Percentiles rank a stretch among this genome's conserved stretches.
phyloP scores from a whole-genome alignment of 371 early-diverging fungal species.

The Mucor mucedo region DNA sequence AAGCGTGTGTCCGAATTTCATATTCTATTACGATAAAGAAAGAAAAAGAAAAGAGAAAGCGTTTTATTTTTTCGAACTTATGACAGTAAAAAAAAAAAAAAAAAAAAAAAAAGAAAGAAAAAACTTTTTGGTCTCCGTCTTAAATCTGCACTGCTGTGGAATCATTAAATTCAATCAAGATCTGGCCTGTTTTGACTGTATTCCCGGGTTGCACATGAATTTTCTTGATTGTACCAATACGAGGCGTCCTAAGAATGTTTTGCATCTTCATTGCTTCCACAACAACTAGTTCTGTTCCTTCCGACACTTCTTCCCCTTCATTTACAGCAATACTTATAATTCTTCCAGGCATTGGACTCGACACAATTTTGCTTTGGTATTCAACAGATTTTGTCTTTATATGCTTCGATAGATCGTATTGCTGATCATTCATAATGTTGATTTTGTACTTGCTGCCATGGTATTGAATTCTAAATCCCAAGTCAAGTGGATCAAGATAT shows the following conservation, averaged over 20 bases:
- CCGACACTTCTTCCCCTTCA: slow-evolving; percentile 79
- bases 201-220: slow-evolving; percentile 76
- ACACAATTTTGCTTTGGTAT: slow-evolving; percentile 73
- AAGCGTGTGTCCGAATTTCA: slow-evolving; percentile 93
- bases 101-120: background rate
- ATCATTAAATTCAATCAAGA: slow-evolving; percentile 82
- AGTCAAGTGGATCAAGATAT: slow-evolving; percentile 73
- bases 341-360: slow-evolving; percentile 94
- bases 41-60: slow-evolving; percentile 13
- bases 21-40: slow-evolving; percentile 35
- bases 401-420: slow-evolving; percentile 67
- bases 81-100: slow-evolving; percentile 7
- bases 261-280: slow-evolving; percentile 99
- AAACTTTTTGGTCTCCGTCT: slow-evolving; percentile 3
- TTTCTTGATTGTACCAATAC: slow-evolving; percentile 80
- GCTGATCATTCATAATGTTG: slow-evolving; percentile 61
- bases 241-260: slow-evolving; percentile 85
- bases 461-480: slow-evolving; percentile 84
- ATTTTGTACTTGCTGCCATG: slow-evolving; percentile 87
- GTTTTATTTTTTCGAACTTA: background rate
- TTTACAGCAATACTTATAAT: slow-evolving; percentile 86
- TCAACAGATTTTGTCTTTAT: slow-evolving; percentile 80
- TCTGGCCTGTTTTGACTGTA: slow-evolving; percentile 85
- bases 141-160: background rate
- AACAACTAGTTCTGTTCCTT: slow-evolving; percentile 87